Evolutionary conservation across 306 rosid species (phyloP), one percentile per base, ranked within the genome.

Genomic region (Acacia confusa): DNA sequence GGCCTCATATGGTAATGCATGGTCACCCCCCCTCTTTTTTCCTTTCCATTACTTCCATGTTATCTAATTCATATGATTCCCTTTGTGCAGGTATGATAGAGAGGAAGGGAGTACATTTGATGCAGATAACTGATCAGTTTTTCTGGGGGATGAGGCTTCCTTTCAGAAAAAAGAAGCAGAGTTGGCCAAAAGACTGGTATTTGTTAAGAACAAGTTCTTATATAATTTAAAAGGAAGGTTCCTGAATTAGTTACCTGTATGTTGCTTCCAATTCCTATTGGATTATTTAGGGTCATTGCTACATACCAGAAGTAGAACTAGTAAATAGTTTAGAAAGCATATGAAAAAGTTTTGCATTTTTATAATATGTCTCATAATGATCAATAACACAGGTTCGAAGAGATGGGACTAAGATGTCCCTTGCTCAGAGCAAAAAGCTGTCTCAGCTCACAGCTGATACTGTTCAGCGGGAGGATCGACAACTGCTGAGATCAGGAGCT

Each of bases 391-490:
- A 95, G 99, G 90, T 89, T 47, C 88, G 98, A 41, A 89, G 90
- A 86, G 99, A 95, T 89, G 99, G 99, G 75, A 93, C 98, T 9
- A 95, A 93, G 87, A 95, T 95, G 99, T 82, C 97, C 58, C 99
- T 95, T 86, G 84, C 99, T 82, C 99, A 95, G 80, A 93, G 85
- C 90, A 95, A 93, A 88, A 93, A 87, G 85, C 67, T 95, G 91
- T 95, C 99, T 79, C 99, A 95, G 83, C 95, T 84, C 85, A 93
- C 94, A 63, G 96, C 97, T 70, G 99, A 95, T 88, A 95, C 93
- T 83, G 99, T 97, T 75, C 98, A 93, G 87, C 93, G 99, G 99
- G 99, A 95, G 84, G 99, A 95, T 75, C 86, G 99, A 40, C 99
- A 95, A 79, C 92, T 95, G 72, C 78, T 95, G 81, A 92, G 99